Conservation (phyloP, 2,329 filamentous ascomycete genomes). For the Shiraia sp. region DNA sequence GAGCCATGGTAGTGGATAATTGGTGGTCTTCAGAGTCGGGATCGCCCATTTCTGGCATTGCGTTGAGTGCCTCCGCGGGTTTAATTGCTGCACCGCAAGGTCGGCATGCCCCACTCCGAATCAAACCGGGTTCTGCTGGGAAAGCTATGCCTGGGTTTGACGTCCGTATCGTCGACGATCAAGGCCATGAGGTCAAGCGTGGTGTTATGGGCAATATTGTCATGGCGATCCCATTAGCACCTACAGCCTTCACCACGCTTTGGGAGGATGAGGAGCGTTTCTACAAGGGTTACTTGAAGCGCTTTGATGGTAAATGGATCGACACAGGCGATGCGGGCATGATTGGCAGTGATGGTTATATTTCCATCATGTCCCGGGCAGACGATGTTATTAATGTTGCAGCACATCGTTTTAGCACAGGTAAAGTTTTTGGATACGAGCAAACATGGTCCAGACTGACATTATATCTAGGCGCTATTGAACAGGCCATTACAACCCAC, state of each 20-base stretch:
- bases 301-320: constrained; percentile 81
- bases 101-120: constrained; percentile 55
- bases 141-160: constrained; percentile 93
- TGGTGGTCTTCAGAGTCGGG: constrained; percentile 77
- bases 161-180: constrained; percentile 80
- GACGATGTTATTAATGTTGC: constrained; percentile 98
- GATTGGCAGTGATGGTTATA: constrained; percentile 73
- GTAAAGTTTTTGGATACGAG: constrained; percentile 59
- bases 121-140: constrained; percentile 85
- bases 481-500: constrained; percentile 86
- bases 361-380: constrained; percentile 65
- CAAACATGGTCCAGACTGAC: not conserved
- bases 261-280: constrained; percentile 88
- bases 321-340: constrained; percentile 91
- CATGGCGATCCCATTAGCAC: constrained; percentile 77
- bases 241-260: constrained; percentile 81
- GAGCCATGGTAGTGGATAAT: constrained; percentile 69
- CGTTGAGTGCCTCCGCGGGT: constrained; percentile 65
- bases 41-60: constrained; percentile 68
- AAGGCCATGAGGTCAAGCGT: constrained; percentile 69
- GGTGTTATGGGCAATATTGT: constrained; percentile 92
- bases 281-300: constrained; percentile 79
- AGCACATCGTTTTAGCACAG: constrained; percentile 86
- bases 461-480: constrained; percentile 72
- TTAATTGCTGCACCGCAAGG: constrained; percentile 53